phyloP scores from a whole-genome alignment of 2,329 filamentous ascomycete genomes.

The Trichoderma koningii region DNA sequence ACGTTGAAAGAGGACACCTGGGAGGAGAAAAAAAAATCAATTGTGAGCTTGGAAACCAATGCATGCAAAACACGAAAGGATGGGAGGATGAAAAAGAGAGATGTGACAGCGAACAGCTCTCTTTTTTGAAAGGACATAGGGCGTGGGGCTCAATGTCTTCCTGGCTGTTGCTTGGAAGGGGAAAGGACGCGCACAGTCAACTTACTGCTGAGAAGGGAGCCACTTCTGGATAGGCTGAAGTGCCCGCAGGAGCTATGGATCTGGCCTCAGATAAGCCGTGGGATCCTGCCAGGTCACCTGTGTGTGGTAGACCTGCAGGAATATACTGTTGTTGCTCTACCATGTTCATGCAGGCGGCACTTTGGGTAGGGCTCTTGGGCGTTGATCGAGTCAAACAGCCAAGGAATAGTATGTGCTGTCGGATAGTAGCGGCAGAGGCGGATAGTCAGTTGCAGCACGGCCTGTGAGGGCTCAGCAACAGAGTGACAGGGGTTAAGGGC shows the following conservation, averaged over 20 bases:
- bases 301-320: constrained; percentile 39
- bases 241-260: constrained; percentile 30
- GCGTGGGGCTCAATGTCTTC: not conserved
- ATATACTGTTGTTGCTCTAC: constrained; percentile 43
- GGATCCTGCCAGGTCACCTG: constrained; percentile 37
- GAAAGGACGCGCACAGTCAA: constrained; percentile 30
- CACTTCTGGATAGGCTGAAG: constrained; percentile 38
- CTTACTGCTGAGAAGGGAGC: constrained; percentile 39
- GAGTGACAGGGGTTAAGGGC: too few species aligned
- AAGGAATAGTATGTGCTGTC: not conserved
- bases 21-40: not conserved
- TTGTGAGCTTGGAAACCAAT: constrained; percentile 10
- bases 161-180: not conserved
- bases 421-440: not conserved
- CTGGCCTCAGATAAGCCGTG: constrained; percentile 35
- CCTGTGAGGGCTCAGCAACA: too few species aligned
- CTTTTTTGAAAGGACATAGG: not conserved
- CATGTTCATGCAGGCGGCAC: constrained; percentile 36
- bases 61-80: not conserved
- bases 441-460: not conserved
- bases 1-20: constrained; percentile 40
- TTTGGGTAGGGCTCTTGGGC: constrained; percentile 19
- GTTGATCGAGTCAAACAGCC: constrained; percentile 8
- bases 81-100: not conserved
- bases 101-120: too few species aligned